Conservation (phyloP, 2,329 filamentous ascomycete species). For the Hypomyces perniciosus region DNA sequence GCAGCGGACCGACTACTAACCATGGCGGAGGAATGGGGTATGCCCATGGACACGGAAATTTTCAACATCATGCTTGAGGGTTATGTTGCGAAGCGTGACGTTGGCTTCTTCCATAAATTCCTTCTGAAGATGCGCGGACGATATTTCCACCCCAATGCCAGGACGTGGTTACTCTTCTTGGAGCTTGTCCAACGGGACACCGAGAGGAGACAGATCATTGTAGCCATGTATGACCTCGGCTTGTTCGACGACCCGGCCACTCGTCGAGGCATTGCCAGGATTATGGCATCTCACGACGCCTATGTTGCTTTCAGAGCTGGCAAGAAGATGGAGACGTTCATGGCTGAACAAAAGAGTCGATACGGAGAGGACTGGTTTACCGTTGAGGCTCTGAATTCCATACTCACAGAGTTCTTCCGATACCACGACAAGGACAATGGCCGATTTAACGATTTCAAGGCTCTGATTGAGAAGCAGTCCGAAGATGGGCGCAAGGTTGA, state of each 20-base stretch:
- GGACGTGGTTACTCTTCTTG: conserved; percentile 45
- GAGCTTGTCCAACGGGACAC: conserved; percentile 54
- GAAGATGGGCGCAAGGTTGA: conserved; percentile 22
- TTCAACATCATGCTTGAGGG: conserved; percentile 44
- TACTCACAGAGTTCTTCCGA: conserved; percentile 38
- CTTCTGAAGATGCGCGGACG: conserved; percentile 36
- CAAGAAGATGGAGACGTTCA: conserved; percentile 30
- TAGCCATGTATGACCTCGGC: conserved; percentile 40
- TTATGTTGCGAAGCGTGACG: conserved; percentile 34
- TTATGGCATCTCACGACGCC: conserved; percentile 39
- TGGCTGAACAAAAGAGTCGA: conserved; percentile 33
- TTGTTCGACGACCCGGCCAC: conserved; percentile 34
- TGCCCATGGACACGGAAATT: conserved; percentile 40
- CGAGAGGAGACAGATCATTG: conserved; percentile 40
- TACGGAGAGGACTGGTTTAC: conserved; percentile 45
- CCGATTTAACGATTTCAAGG: conserved; percentile 22
- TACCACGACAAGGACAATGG: conserved; percentile 26
- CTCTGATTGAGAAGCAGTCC: conserved; percentile 21
- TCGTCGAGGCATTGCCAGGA: conserved; percentile 32
- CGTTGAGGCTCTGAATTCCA: conserved; percentile 28
- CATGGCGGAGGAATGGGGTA: conserved; percentile 29
- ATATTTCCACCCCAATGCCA: conserved; percentile 35
- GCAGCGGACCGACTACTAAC: conserved; percentile 31
- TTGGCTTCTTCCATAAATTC: conserved; percentile 34
- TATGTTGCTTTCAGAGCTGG: conserved; percentile 34